Evolutionary conservation across 768 basidiomycete species (phyloP), one percentile per base, ranked within the genome.

Genomic region (Auricularia auricula-judae): DNA sequence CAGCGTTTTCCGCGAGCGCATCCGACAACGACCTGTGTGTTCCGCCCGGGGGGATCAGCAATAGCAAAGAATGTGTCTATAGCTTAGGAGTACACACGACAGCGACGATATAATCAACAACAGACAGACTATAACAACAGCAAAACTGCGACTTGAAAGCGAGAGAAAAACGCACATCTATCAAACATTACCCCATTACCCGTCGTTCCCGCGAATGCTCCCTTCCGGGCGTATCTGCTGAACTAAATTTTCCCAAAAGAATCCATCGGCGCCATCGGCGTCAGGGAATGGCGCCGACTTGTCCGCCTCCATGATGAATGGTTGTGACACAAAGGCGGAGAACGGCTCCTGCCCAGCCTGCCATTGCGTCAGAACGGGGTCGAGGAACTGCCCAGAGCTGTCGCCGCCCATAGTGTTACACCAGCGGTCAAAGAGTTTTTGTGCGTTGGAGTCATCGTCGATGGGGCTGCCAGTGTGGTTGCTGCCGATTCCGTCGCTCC

Each of bases 401-500:
- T 54, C 34, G 53, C 58, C 14, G 51, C 61, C 54, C 54, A 59
- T 53, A 63, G 86, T 85, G 66, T 86, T 87, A 70, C 85, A 88
- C 91, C 91, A 93, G 66, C 91, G 87, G 72, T 93, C 90, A 59
- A 93, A 77, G 64, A 93, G 72, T 11, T 83, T 83, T 70, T 93
- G 91, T 3, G 90, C 89, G 5, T 86, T 78, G 33, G 82, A 84
- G 70, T 91, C 86, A 10, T 88, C 90, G 59, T 91, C 91, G 54
- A 81, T 73, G 1, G 87, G 89, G 70, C 88, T 90, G n/a, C 82
- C 83, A 29, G 86, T 82, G 18, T 81, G 67, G 83, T 76, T 36
- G 74, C 71, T 56, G 86, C 86, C 10, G 72, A 68, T 43, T 74
- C 67, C 56, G 71, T 71, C n/a, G 82, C 80, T 67, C 88, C 86